Conservation (phyloP, 1,284 basidiomycete genomes). For the Trametes hirsuta region DNA sequence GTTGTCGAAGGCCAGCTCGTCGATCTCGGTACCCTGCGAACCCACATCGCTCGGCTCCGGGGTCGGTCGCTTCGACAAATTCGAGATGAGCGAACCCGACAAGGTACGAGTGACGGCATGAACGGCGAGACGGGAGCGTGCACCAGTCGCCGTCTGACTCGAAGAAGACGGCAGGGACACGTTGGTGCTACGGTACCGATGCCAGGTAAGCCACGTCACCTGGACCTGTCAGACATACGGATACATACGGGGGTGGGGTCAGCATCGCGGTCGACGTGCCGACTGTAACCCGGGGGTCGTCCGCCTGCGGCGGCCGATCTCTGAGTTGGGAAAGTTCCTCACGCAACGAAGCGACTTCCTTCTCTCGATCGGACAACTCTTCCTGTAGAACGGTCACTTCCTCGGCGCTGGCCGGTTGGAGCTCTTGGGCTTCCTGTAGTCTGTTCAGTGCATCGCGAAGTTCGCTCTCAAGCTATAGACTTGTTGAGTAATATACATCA, state of each 20-base stretch:
- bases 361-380: slow-evolving; percentile 33
- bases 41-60: slow-evolving; percentile 47
- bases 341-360: slow-evolving; percentile 35
- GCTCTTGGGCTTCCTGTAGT: slow-evolving; percentile 17
- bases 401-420: slow-evolving; percentile 24
- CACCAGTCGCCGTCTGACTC: background rate
- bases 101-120: slow-evolving; percentile 42
- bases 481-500: background rate
- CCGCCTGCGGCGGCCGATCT: background rate
- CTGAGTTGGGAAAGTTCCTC: slow-evolving; percentile 28
- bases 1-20: slow-evolving; percentile 13
- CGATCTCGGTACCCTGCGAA: slow-evolving; percentile 18
- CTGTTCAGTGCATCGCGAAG: slow-evolving; percentile 15
- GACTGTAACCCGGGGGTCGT: slow-evolving; percentile 2
- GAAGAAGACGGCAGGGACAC: slow-evolving; percentile 7
- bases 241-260: slow-evolving; percentile 19
- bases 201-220: background rate
- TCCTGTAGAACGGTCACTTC: slow-evolving; percentile 31
- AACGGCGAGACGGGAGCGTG: slow-evolving; percentile 1
- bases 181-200: slow-evolving; percentile 5
- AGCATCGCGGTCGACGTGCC: slow-evolving; percentile 6
- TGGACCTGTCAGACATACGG: too few species aligned
- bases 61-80: slow-evolving; percentile 51
- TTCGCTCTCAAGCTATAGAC: slow-evolving; percentile 4
- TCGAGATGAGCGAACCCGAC: slow-evolving; percentile 51